phyloP scores from a whole-genome alignment of 2,329 filamentous ascomycete genomes.

The Dothiorella sarmentorum region DNA sequence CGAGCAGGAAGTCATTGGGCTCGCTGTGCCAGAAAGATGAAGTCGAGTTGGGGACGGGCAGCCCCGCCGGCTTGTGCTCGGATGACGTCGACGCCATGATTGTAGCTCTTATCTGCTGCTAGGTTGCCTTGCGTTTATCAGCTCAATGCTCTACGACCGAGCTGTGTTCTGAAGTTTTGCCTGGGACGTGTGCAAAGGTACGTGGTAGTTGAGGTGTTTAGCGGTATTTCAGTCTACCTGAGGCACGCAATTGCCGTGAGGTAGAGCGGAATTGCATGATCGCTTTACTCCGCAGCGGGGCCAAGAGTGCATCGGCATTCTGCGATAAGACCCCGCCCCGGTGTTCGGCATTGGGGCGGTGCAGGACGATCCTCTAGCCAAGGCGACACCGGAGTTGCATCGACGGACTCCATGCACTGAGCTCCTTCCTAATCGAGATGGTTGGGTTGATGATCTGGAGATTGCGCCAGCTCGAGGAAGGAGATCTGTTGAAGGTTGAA shows the following conservation, averaged over 20 bases:
- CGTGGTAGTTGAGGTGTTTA: not conserved
- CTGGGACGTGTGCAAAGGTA: not conserved
- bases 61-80: conserved; percentile 30
- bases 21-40: conserved; percentile 71
- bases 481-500: no score
- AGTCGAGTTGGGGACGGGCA: conserved; percentile 61
- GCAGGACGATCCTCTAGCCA: not conserved
- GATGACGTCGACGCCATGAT: conserved; percentile 15
- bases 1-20: conserved; percentile 60
- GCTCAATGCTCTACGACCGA: no score
- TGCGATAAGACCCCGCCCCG: conserved; percentile 4
- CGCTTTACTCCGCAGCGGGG: conserved; percentile 11
- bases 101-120: not conserved
- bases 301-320: not conserved
- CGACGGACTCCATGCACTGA: no score
- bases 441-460: no score
- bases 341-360: conserved; percentile 1
- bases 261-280: conserved; percentile 5
- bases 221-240: not conserved
- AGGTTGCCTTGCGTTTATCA: not conserved
- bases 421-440: no score
- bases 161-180: not conserved
- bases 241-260: not conserved
- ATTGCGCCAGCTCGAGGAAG: no score
- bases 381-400: not conserved